Conservation (phyloP, 1,284 basidiomycete genomes). For the Trichosporon asahii region DNA sequence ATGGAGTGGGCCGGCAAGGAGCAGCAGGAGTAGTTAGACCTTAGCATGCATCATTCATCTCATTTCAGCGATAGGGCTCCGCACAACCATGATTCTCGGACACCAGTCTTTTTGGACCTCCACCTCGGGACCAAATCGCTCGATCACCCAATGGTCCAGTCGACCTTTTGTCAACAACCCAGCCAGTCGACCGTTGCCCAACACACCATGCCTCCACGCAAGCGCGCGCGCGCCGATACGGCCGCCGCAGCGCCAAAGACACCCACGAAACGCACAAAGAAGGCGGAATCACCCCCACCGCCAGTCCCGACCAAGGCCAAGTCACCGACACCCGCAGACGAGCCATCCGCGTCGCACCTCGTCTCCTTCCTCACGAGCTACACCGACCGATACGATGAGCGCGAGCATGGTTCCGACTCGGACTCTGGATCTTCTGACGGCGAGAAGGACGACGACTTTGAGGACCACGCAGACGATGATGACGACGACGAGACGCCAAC, state of each 20-base stretch:
- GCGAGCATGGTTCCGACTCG: constrained; percentile 25
- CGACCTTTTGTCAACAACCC: neutral
- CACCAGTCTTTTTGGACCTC: neutral
- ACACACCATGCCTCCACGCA: neutral
- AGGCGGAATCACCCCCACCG: neutral
- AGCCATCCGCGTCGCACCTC: constrained; percentile 32
- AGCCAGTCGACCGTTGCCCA: neutral
- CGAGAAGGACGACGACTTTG: constrained; percentile 32
- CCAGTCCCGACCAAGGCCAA: neutral
- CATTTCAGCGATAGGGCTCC: neutral
- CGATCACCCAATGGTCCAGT: neutral
- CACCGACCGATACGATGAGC: constrained; percentile 23
- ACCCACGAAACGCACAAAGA: neutral
- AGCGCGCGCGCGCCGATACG: neutral
- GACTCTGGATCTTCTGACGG: constrained; percentile 24
- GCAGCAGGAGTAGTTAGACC: constrained; percentile 15
- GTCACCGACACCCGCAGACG: neutral
- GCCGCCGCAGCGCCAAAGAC: neutral
- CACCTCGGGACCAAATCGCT: neutral
- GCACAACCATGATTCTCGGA: neutral
- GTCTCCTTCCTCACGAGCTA: constrained; percentile 48
- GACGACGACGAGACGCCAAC: constrained; percentile 24
- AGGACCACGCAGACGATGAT: constrained; percentile 28
- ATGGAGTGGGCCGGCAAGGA: constrained; percentile 45
- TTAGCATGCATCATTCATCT: constrained; percentile 13